Evolutionary conservation across 2,329 filamentous ascomycete genomes (phyloP).

Genomic region (Aspergillus ochraceoroseus): DNA sequence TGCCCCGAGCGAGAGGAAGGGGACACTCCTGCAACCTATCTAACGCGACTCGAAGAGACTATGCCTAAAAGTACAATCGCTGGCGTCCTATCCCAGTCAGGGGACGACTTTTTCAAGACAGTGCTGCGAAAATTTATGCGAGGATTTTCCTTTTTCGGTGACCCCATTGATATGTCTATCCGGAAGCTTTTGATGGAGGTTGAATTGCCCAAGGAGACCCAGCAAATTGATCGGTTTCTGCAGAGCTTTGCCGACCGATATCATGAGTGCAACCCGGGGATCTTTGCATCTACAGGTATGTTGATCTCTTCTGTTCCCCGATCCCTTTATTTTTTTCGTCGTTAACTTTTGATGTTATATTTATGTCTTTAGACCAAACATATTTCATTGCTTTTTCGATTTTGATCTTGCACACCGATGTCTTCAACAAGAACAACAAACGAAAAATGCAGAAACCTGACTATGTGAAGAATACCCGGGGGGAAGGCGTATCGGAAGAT

Average conservation of each 20-base stretch:
- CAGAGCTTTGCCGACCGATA: conserved; percentile 95
- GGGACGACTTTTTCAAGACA: conserved; percentile 73
- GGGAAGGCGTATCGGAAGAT: conserved; percentile 88
- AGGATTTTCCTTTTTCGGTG: conserved; percentile 88
- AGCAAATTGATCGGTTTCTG: conserved; percentile 92
- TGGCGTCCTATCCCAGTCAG: conserved; percentile 76
- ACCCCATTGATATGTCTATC: conserved; percentile 96
- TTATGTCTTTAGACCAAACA: conserved; percentile 75
- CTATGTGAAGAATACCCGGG: conserved; percentile 90
- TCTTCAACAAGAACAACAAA: conserved; percentile 99
- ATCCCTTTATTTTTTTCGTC: not conserved
- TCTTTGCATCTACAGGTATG: conserved; percentile 70
- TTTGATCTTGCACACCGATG: conserved; percentile 91
- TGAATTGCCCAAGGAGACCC: conserved; percentile 91
- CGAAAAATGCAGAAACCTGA: conserved; percentile 96
- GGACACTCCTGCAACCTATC: conserved; percentile 84
- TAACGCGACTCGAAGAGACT: conserved; percentile 74
- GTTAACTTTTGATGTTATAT: not conserved
- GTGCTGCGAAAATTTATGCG: conserved; percentile 94
- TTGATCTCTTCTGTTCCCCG: not conserved
- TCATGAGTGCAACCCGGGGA: conserved; percentile 95
- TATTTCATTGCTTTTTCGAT: conserved; percentile 98
- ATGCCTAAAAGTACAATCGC: conserved; percentile 79
- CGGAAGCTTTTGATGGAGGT: conserved; percentile 95
- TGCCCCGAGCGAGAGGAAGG: conserved; percentile 78